phyloP scores from a whole-genome alignment of 768 basidiomycete genomes.

The Naganishia randhawae region DNA sequence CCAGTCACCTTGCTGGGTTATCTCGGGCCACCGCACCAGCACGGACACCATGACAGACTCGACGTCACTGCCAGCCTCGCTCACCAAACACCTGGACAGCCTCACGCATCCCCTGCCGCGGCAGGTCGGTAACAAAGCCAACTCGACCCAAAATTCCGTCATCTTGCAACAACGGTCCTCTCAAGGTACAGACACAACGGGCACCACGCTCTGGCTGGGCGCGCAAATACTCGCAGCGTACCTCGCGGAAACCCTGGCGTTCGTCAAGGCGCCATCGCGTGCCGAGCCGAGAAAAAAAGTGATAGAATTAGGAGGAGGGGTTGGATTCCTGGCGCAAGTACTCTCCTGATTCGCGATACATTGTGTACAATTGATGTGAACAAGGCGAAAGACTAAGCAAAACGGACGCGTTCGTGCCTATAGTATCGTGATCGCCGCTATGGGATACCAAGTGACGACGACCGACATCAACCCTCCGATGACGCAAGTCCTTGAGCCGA shows the following conservation, averaged over 20 bases:
- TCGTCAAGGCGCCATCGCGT: neutral
- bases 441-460: slow-evolving; percentile 71
- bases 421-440: slow-evolving; percentile 60
- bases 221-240: slow-evolving; percentile 70
- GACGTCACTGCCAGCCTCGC: slow-evolving; percentile 36
- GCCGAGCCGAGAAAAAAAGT: slow-evolving; percentile 49
- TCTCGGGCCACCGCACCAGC: too few species aligned
- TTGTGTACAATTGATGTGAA: neutral
- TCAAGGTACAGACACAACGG: slow-evolving; percentile 44
- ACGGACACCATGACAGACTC: neutral
- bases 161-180: slow-evolving; percentile 23
- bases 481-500: slow-evolving; percentile 60
- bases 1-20: too few species aligned
- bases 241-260: slow-evolving; percentile 52
- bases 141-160: slow-evolving; percentile 28
- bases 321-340: slow-evolving; percentile 63
- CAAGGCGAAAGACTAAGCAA: too few species aligned
- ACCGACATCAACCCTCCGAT: slow-evolving; percentile 70
- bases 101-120: slow-evolving; percentile 37
- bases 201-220: slow-evolving; percentile 79
- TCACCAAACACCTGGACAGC: slow-evolving; percentile 38
- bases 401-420: neutral
- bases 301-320: slow-evolving; percentile 77
- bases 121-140: slow-evolving; percentile 18
- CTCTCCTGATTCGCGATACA: neutral